Percentiles rank a stretch among this genome's conserved stretches.
Evolutionary conservation across 208 protist species (phyloP).

Genomic region (Zelonia costaricensis): DNA sequence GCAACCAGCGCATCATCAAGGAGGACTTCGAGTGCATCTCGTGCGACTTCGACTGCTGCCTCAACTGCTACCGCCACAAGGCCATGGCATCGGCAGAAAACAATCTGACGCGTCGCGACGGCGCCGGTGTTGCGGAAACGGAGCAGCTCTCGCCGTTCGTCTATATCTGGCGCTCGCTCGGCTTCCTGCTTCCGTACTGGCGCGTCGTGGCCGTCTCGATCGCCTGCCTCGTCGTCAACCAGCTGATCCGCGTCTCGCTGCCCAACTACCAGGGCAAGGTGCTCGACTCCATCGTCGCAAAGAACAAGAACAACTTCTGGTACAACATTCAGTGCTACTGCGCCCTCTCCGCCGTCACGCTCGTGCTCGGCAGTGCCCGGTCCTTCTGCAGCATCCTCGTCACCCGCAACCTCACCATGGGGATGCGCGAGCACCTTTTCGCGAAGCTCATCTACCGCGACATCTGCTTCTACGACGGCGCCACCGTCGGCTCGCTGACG

Average conservation of each 20-base stretch:
- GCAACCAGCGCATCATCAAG: constrained; percentile 49
- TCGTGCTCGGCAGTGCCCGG: constrained; percentile 45
- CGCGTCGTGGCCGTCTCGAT: constrained; percentile 34
- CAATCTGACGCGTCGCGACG: constrained; percentile 25
- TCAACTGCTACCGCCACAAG: constrained; percentile 40
- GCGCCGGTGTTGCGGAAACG: constrained; percentile 10
- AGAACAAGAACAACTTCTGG: constrained; percentile 32
- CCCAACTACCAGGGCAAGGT: constrained; percentile 57
- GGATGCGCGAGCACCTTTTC: constrained; percentile 44
- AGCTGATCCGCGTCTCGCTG: constrained; percentile 38
- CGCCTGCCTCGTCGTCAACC: constrained; percentile 37
- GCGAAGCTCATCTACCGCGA: constrained; percentile 49
- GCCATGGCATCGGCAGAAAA: constrained; percentile 29
- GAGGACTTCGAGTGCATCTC: constrained; percentile 41
- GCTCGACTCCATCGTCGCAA: constrained; percentile 47
- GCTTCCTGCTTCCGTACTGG: constrained; percentile 45
- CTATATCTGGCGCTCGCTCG: constrained; percentile 42
- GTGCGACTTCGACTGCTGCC: constrained; percentile 57
- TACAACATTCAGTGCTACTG: constrained; percentile 37
- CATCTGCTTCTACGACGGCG: constrained; percentile 55
- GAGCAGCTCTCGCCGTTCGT: constrained; percentile 39
- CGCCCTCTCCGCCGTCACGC: constrained; percentile 34
- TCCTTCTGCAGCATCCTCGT: constrained; percentile 58
- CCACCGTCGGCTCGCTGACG: constrained; percentile 52
- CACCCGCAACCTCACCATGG: constrained; percentile 46